phyloP scores from a whole-genome alignment of 805 yeast genomes.

The Wickerhamiella slavikovae region DNA sequence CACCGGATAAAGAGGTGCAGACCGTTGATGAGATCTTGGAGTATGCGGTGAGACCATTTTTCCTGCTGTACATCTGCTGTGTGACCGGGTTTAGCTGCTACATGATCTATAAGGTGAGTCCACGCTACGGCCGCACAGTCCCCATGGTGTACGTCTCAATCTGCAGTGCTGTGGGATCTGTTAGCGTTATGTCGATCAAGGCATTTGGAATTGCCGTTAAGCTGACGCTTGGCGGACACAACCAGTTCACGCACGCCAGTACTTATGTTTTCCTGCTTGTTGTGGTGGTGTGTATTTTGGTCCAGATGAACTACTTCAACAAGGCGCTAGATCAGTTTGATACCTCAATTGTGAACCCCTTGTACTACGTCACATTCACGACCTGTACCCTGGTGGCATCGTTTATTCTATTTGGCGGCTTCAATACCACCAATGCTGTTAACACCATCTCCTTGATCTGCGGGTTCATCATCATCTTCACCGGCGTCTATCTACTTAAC shows the following conservation, averaged over 20 bases:
- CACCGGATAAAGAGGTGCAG: slow-evolving; percentile 74
- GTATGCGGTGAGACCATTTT: slow-evolving; percentile 58
- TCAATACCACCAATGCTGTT: slow-evolving; percentile 63
- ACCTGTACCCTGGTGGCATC: slow-evolving; percentile 75
- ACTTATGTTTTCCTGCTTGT: slow-evolving; percentile 65
- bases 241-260: slow-evolving; percentile 69
- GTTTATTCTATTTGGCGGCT: slow-evolving; percentile 67
- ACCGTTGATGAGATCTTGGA: slow-evolving; percentile 75
- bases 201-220: slow-evolving; percentile 86
- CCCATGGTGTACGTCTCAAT: slow-evolving; percentile 82
- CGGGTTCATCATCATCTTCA: slow-evolving; percentile 71
- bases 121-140: slow-evolving; percentile 53
- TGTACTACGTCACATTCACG: slow-evolving; percentile 79
- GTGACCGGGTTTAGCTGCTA: slow-evolving; percentile 52
- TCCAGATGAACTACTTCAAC: slow-evolving; percentile 88
- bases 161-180: slow-evolving; percentile 78
- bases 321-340: slow-evolving; percentile 87
- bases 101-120: slow-evolving; percentile 71
- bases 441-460: slow-evolving; percentile 63
- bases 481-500: slow-evolving; percentile 70
- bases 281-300: slow-evolving; percentile 61
- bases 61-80: slow-evolving; percentile 38
- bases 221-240: slow-evolving; percentile 63
- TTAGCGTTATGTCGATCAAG: slow-evolving; percentile 78
- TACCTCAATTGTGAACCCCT: slow-evolving; percentile 77